phyloP scores from a whole-genome alignment of 2,329 filamentous ascomycete species.

The Epichloe gansuensis region DNA sequence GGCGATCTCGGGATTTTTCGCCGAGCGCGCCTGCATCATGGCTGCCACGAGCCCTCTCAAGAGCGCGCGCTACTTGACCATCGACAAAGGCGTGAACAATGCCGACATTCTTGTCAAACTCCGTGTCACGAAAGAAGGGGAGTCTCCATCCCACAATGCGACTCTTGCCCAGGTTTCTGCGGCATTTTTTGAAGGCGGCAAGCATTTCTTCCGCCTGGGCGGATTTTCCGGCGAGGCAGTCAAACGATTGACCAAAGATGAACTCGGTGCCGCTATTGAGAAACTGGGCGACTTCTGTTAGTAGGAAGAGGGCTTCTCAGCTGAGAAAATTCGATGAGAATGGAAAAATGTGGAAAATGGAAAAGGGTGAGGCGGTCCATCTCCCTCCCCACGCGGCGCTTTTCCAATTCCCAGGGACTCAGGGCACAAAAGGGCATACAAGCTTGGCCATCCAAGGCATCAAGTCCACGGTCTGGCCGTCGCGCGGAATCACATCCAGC shows the following conservation, averaged over 20 bases:
- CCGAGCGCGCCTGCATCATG: not conserved
- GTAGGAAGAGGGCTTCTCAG: not conserved
- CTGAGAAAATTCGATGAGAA: not conserved
- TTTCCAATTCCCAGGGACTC: too few species aligned
- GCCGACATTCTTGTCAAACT: slow-evolving; percentile 1
- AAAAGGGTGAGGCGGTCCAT: not conserved
- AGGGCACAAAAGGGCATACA: not conserved
- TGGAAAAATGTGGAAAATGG: not conserved
- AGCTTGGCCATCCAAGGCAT: slow-evolving; percentile 1
- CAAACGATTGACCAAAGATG: slow-evolving; percentile 3
- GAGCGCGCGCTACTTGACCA: not conserved
- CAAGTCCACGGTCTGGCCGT: not conserved
- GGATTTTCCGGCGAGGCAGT: not conserved
- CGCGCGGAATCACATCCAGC: not conserved
- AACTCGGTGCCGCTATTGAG: slow-evolving; percentile 2
- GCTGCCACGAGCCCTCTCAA: not conserved
- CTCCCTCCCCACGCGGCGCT: too few species aligned
- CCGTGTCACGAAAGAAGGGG: not conserved
- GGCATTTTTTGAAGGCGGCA: not conserved
- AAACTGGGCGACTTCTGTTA: not conserved
- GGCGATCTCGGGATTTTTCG: not conserved
- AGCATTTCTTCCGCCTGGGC: not conserved
- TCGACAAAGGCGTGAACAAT: slow-evolving; percentile 2
- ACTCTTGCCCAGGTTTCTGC: not conserved
- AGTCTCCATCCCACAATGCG: not conserved